Conservation (phyloP, 805 yeast genomes). For the Metschnikowia gruessii region DNA sequence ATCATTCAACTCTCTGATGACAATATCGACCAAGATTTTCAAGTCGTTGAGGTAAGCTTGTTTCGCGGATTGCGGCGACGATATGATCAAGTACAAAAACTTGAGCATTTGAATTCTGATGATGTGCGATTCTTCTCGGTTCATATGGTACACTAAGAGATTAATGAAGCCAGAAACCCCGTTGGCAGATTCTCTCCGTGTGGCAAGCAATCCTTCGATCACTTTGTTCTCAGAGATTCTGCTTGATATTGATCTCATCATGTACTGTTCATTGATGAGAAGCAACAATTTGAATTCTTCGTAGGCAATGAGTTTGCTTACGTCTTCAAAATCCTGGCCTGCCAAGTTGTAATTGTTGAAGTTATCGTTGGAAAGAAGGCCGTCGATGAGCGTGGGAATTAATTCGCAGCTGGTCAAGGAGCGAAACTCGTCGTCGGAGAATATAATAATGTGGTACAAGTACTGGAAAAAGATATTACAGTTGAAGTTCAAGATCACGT, state of each 20-base stretch:
- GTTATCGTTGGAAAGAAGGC: constrained; percentile 33
- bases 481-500: constrained; percentile 34
- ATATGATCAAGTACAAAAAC: constrained; percentile 69
- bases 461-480: constrained; percentile 44
- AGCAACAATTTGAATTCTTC: constrained; percentile 69
- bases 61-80: constrained; percentile 60
- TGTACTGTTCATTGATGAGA: constrained; percentile 82
- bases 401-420: constrained; percentile 26
- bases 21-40: constrained; percentile 77
- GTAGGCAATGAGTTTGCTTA: constrained; percentile 50
- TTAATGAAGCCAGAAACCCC: constrained; percentile 70
- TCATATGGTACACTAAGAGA: constrained; percentile 58
- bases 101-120: constrained; percentile 77
- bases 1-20: constrained; percentile 74
- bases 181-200: constrained; percentile 24
- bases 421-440: constrained; percentile 35
- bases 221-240: constrained; percentile 44
- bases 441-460: constrained; percentile 33
- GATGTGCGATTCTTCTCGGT: constrained; percentile 69
- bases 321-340: constrained; percentile 33
- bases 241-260: constrained; percentile 52
- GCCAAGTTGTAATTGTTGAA: constrained; percentile 34
- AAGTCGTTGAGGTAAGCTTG: constrained; percentile 80
- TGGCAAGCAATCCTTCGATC: constrained; percentile 44
- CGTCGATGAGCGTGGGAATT: constrained; percentile 29